Evolutionary conservation across 345 rosid species (phyloP).

Genomic region (Salix viminalis): DNA sequence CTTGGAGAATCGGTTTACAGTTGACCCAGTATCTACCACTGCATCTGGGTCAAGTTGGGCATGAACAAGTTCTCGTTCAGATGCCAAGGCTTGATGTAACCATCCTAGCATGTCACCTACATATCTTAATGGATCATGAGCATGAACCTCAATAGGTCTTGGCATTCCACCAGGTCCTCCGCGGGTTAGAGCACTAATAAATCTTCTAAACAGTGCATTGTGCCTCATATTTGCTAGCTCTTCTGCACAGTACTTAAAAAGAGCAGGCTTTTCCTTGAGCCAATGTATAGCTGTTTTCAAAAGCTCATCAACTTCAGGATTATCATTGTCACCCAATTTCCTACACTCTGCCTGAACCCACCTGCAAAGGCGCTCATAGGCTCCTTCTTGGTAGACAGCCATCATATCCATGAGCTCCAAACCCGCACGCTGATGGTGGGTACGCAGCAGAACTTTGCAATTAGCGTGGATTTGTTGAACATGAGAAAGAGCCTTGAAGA

Average conservation of each 20-base stretch:
- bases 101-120: constrained; percentile 99
- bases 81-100: constrained; percentile 99
- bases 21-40: constrained; percentile 49
- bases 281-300: constrained; percentile 76
- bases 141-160: constrained; percentile 99
- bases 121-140: constrained; percentile 96
- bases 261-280: constrained; percentile 91
- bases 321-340: constrained; percentile 86
- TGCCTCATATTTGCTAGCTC: constrained; percentile 99
- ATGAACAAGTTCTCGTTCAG: constrained; percentile 90
- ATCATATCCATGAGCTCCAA: constrained; percentile 99
- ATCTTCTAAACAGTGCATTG: constrained; percentile 91
- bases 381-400: constrained; percentile 99
- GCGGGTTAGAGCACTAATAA: constrained; percentile 96
- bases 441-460: constrained; percentile 86
- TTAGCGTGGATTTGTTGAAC: constrained; percentile 96
- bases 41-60: constrained; percentile 80
- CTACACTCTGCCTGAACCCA: constrained; percentile 99
- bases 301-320: constrained; percentile 87
- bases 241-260: constrained; percentile 98
- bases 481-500: constrained; percentile 89
- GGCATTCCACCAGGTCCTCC: constrained; percentile 99
- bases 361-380: constrained; percentile 98
- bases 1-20: constrained; percentile 41
- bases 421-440: constrained; percentile 99